Evolutionary conservation across 2,329 filamentous ascomycete genomes (phyloP), one percentile per base, ranked within the genome.

Genomic region (Thielaviopsis ethacetica): DNA sequence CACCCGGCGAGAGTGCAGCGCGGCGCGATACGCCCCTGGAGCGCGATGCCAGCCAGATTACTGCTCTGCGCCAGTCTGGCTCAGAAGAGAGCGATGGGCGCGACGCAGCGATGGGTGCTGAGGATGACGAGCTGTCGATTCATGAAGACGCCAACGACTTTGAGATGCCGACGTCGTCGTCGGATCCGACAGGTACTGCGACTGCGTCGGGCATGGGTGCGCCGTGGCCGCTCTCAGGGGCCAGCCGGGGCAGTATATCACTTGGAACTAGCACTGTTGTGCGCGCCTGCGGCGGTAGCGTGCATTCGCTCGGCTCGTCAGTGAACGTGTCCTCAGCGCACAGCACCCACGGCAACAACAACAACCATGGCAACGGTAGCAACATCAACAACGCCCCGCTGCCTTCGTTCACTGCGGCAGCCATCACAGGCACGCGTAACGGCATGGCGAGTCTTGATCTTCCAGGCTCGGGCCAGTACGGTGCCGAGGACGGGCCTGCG

Each of bases 11-110:
- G 63, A 83, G 77, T 63, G 77, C 78, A 1, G 81, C 82, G 1
- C 73, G 83, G 10, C 74, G 77, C 56, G 83, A 86, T 63, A 84
- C 81, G 0, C 76, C 73, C 21, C 71, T 85, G 1, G 83, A 86
- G 67, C 75, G 81, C 34, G 79, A 73, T 62, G 67, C 71, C n/a
- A 71, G 73, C 6, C 76, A 84, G 65, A 72, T 82, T 3, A 70
- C 68, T n/a, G 68, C 69, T 15, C 66, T 82, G 4, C 74, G 71
- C 49, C 69, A 67, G 53, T 70, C 54, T n/a, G 41, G 22, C 24
- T 44, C 9, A 70, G 59, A 65, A 65, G 54, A n/a, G n/a, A 19
- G 24, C 6, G n/a, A 13, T 50, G 22, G 41, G 17, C 44, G 10
- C 3, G 54, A 47, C 5, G 17, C 22, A 19, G 22, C 26, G 13